These are phyloP conservation scores for Houttuynia cordata DNA, from an alignment of 164 flowering plant species.

Conservation along the genomic window DNA sequence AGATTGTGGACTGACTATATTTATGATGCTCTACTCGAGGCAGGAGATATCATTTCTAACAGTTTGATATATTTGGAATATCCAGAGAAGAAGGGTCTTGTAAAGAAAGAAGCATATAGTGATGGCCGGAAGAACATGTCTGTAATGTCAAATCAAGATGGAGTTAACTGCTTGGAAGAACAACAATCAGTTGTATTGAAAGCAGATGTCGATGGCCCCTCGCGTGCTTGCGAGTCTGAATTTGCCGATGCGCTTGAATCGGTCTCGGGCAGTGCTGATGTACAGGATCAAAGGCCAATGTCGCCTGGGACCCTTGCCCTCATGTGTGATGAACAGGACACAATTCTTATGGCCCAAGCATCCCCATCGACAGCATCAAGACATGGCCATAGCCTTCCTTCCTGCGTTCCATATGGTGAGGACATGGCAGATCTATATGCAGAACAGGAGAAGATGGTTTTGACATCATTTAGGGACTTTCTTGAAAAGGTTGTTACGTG, in stretches of 20 bases:
- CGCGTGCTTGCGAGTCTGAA: conserved; percentile 37
- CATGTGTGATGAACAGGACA: conserved; percentile 92
- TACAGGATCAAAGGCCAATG: conserved; percentile 56
- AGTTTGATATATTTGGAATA: background rate
- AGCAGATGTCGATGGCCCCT: conserved; percentile 28
- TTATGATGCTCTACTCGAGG: background rate
- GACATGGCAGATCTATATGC: conserved; percentile 49
- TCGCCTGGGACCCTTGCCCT: conserved; percentile 91
- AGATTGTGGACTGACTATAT: background rate
- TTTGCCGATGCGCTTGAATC: conserved; percentile 31
- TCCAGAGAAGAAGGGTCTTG: conserved; percentile 30
- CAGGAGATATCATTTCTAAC: background rate
- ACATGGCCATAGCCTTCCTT: conserved; percentile 22
- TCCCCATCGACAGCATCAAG: conserved; percentile 37
- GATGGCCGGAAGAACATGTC: conserved; percentile 29
- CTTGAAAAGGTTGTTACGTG: conserved; percentile 56
- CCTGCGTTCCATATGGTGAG: conserved; percentile 33
- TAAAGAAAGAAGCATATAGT: conserved; percentile 24
- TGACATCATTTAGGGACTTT: conserved; percentile 65
- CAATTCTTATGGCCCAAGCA: conserved; percentile 57
- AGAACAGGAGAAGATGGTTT: conserved; percentile 70
- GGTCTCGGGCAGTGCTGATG: conserved; percentile 47
- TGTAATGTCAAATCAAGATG: conserved; percentile 34
- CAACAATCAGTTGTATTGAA: conserved; percentile 21
- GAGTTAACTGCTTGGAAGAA: conserved; percentile 29